Base-by-base conservation (phyloP, 176 grass and related monocot genomes). In the Zizania latifolia region DNA sequence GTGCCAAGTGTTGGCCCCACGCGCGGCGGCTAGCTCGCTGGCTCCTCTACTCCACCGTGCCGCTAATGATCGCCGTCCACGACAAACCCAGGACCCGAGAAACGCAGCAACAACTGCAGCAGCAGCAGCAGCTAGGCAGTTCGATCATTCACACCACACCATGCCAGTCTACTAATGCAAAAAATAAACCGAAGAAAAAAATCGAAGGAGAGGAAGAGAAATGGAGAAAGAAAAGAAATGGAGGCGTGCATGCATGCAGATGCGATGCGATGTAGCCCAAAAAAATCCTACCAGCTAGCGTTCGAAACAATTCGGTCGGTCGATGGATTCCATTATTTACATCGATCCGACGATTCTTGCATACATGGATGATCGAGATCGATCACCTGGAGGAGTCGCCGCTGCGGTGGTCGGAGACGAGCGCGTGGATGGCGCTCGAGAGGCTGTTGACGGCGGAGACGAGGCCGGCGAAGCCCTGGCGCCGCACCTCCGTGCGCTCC, bases 381-480 rank as follows among this genome's bases (percentile, higher is more conserved):
- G 45, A 56, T 68, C 62, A 68, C 15, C 79, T 70, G 88, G 88
- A 82, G 51, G 85, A 78, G 85, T 90, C 85, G 54, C 65, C 87
- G 79, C 72, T 84, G 15, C 89, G 89, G 86, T 94, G 88, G 46
- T 99, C 96, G 43, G 96, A 40, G 44, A 95, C 91, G 59, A 99
- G 92, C 0, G 92, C 89, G 71, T 92, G 89, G 79, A 99, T 92
- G 82, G 96, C 96, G 71, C 73, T 50, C 44, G 96, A 95, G 29
- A 99, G 89, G 85, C 88, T 88, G 83, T 95, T 92, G 37, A 99
- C 92, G 33, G 96, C 92, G 12, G 96, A 84, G 58, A 99, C 80
- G 56, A 99, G 75, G 2, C 89, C 89, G 0, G 89, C 76, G 74
- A 90, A 99, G 33, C 96, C 92, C 82, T 99, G 96, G 82, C 91